These are phyloP conservation scores for Xylaria hypoxylon DNA, from an alignment of 2,329 filamentous ascomycete species.

Conservation along the genomic window DNA sequence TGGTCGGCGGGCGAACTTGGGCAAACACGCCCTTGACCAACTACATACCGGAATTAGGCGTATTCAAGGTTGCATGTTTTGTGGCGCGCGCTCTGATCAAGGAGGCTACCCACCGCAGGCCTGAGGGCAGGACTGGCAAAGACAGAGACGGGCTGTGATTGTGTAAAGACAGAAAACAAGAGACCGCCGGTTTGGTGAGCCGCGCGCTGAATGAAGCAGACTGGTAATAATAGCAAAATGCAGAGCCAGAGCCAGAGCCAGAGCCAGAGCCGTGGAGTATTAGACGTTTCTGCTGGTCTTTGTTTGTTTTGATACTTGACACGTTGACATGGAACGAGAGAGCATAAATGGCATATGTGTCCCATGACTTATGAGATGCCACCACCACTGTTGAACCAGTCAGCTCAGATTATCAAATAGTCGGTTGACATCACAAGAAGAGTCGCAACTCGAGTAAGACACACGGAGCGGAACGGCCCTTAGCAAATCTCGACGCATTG, in stretches of 20 bases:
- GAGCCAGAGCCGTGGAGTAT: slow-evolving; percentile 7
- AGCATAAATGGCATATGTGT: slow-evolving; percentile 38
- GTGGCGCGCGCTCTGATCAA: slow-evolving; percentile 41
- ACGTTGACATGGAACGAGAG: not conserved
- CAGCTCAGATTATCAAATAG: slow-evolving; percentile 31
- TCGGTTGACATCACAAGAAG: slow-evolving; percentile 30
- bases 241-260: not conserved
- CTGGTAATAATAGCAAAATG: slow-evolving; percentile 24
- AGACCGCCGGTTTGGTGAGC: slow-evolving; percentile 45
- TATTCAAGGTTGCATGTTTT: slow-evolving; percentile 21
- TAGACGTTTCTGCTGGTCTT: not conserved
- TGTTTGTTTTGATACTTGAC: slow-evolving; percentile 14
- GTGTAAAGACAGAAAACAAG: slow-evolving; percentile 38
- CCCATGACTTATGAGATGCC: slow-evolving; percentile 30
- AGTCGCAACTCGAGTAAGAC: slow-evolving; percentile 41
- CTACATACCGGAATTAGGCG: slow-evolving; percentile 17
- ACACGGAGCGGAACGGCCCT: slow-evolving; percentile 45
- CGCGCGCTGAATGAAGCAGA: slow-evolving; percentile 50
- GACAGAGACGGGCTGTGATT: slow-evolving; percentile 41
- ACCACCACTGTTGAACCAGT: slow-evolving; percentile 35
- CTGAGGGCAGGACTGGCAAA: slow-evolving; percentile 18
- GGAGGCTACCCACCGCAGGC: slow-evolving; percentile 29
- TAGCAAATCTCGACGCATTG: slow-evolving; percentile 39
- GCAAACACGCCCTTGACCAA: slow-evolving; percentile 30
- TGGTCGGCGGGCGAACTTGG: slow-evolving; percentile 19